Percentiles rank a stretch among this genome's conserved stretches.
Conservation (phyloP, 352 stramenopile genomes). For the Pythium coloratum region DNA sequence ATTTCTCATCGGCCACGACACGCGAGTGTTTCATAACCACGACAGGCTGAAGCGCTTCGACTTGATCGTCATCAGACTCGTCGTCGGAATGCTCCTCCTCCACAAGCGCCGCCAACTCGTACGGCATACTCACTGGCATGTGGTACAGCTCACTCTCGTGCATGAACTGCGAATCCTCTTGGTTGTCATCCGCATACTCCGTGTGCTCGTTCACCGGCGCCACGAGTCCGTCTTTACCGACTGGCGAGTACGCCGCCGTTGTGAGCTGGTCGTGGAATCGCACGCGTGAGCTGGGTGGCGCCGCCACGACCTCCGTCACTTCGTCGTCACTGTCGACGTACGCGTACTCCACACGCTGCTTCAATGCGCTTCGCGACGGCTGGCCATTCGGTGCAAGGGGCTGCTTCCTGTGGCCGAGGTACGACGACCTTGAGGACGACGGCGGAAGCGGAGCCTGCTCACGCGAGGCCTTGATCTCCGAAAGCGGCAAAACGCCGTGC, state of each 20-base stretch:
- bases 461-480: neutral
- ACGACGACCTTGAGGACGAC: conserved; percentile 6
- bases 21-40: conserved; percentile 7
- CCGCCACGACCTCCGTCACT: conserved; percentile 16
- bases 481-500: conserved; percentile 17
- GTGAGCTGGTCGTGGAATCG: conserved; percentile 27
- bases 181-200: conserved; percentile 1
- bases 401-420: neutral
- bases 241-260: conserved; percentile 6
- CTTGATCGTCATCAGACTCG: neutral
- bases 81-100: conserved; percentile 1
- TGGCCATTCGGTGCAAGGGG: conserved; percentile 8
- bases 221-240: conserved; percentile 13
- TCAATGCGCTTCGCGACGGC: conserved; percentile 14
- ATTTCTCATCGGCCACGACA: neutral
- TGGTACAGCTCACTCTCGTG: neutral
- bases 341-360: conserved; percentile 1
- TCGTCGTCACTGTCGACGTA: neutral
- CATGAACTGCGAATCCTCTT: neutral
- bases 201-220: conserved; percentile 1
- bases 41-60: conserved; percentile 2
- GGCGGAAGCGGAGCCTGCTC: neutral
- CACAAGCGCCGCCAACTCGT: neutral
- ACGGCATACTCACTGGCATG: neutral
- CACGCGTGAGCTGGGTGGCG: conserved; percentile 47